phyloP scores from a whole-genome alignment of 176 grass and related monocot genomes.

The Aechmea fasciata region DNA sequence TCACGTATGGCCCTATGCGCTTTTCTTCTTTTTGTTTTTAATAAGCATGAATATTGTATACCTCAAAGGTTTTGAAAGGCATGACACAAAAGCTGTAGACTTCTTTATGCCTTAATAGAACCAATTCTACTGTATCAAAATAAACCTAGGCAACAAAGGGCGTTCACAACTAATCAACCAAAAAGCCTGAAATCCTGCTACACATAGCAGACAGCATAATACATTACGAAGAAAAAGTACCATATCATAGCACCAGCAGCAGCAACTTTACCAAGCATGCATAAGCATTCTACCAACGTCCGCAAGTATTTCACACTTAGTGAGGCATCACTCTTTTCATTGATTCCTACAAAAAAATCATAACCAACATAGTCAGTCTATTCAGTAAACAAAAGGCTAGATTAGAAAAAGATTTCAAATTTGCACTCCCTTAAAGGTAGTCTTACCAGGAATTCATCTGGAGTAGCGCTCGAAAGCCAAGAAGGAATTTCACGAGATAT shows the following conservation, averaged over 20 bases:
- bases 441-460: constrained; percentile 94
- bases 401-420: constrained; percentile 2
- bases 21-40: too few relatives aligned
- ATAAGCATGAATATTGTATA: too few relatives aligned
- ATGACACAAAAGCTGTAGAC: too few relatives aligned
- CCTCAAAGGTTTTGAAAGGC: too few relatives aligned
- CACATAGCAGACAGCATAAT: constrained; percentile 9
- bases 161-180: too few relatives aligned
- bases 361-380: constrained; percentile 13
- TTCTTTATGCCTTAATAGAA: too few relatives aligned
- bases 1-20: too few relatives aligned
- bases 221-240: constrained; percentile 37
- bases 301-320: constrained; percentile 73
- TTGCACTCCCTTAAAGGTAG: not conserved
- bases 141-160: too few relatives aligned
- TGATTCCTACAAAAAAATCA: constrained; percentile 59
- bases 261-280: constrained; percentile 96
- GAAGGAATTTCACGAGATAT: constrained; percentile 48
- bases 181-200: not conserved
- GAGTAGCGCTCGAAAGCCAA: constrained; percentile 81
- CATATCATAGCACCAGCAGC: constrained; percentile 95
- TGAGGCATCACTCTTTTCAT: constrained; percentile 56
- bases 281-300: constrained; percentile 94
- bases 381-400: constrained; percentile 14
- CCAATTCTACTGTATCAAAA: too few relatives aligned